Conservation (phyloP, 768 basidiomycete genomes). For the Trametes maxima region DNA sequence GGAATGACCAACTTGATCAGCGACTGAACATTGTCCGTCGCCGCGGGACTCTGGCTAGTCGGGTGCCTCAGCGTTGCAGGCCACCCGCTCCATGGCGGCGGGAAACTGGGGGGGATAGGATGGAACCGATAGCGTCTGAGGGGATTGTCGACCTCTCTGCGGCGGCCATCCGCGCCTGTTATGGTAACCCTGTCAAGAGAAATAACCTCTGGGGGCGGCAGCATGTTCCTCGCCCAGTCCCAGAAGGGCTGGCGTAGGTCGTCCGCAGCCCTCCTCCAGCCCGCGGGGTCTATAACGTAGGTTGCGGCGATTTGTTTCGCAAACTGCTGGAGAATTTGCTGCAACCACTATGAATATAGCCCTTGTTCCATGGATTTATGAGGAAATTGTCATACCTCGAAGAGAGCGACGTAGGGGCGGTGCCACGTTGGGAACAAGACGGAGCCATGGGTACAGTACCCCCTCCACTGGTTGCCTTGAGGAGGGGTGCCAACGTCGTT, state of each 20-base stretch:
- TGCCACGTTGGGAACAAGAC: conserved; percentile 59
- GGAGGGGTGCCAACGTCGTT: conserved; percentile 39
- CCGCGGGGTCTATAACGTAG: conserved; percentile 32
- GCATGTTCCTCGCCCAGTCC: conserved; percentile 46
- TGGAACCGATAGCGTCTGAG: conserved; percentile 10
- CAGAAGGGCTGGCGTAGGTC: conserved; percentile 47
- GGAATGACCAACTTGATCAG: conserved; percentile 3
- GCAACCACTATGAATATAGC: neutral
- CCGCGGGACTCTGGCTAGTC: neutral
- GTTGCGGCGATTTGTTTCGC: conserved; percentile 43
- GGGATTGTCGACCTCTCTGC: neutral
- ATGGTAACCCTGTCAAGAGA: conserved; percentile 34
- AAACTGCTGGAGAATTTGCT: conserved; percentile 50
- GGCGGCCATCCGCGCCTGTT: neutral
- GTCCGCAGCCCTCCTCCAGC: conserved; percentile 39
- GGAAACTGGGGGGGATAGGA: conserved; percentile 13
- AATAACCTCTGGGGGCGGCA: neutral
- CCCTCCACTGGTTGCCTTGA: conserved; percentile 36
- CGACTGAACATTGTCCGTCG: conserved; percentile 7
- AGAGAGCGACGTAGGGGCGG: conserved; percentile 50
- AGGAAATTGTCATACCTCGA: conserved; percentile 41
- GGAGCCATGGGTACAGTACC: conserved; percentile 56
- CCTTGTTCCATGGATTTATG: neutral
- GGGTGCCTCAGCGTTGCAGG: conserved; percentile 17
- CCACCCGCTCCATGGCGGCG: conserved; percentile 11